phyloP scores from a whole-genome alignment of 1,284 basidiomycete species.

The Puccinia novopanici region DNA sequence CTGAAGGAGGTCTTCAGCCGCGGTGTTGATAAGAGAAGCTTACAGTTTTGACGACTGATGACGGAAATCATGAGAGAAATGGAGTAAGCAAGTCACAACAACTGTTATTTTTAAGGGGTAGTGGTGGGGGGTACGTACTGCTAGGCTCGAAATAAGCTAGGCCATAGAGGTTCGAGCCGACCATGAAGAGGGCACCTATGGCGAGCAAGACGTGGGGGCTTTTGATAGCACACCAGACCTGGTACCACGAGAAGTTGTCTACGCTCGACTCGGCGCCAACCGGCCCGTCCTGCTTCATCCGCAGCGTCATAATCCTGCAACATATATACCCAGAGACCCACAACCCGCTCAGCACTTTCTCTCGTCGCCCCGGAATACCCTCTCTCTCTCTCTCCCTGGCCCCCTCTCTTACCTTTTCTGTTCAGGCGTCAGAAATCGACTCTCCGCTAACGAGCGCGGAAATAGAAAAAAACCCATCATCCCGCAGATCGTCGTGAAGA shows the following conservation, averaged over 20 bases:
- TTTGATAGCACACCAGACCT: constrained; percentile 25
- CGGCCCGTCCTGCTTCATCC: constrained; percentile 17
- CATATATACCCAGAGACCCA: neutral
- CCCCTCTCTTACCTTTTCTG: constrained; percentile 39
- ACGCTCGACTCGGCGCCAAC: neutral
- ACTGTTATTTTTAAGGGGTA: neutral
- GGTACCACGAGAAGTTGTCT: constrained; percentile 26
- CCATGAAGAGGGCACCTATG: constrained; percentile 18
- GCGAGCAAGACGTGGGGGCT: constrained; percentile 47
- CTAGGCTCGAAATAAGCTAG: constrained; percentile 46
- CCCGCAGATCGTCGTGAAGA: constrained; percentile 42
- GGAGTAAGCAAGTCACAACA: neutral
- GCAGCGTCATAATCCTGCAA: constrained; percentile 22
- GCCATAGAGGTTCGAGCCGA: constrained; percentile 33
- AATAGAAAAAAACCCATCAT: constrained; percentile 29
- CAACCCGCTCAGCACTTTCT: too few relatives aligned
- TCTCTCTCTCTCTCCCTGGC: too few relatives aligned
- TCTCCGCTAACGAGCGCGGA: neutral
- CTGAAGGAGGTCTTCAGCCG: neutral
- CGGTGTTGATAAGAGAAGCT: neutral
- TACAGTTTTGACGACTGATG: constrained; percentile 2
- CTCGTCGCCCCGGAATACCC: too few relatives aligned
- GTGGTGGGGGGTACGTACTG: constrained; percentile 19
- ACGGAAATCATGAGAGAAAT: neutral
- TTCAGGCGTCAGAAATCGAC: constrained; percentile 26